These are phyloP conservation scores for Anastatica hierochuntica DNA, from an alignment of 345 rosid species.

Conservation along the genomic window DNA sequence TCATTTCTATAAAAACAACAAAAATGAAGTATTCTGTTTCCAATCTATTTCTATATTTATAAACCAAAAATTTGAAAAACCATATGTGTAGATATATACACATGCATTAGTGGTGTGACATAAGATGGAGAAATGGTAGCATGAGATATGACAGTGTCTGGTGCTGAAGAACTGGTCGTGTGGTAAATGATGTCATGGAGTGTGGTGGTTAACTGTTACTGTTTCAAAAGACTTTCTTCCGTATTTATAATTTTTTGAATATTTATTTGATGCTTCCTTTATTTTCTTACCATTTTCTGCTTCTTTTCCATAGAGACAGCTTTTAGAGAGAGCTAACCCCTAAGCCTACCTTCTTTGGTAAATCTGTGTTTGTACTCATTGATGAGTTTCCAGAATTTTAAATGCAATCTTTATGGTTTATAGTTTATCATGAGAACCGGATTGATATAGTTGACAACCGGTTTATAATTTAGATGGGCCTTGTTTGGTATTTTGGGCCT, in stretches of 20 bases:
- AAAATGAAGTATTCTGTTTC: neutral
- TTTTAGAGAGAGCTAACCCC: neutral
- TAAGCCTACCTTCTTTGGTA: conserved; percentile 1
- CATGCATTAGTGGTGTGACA: no score
- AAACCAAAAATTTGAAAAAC: no score
- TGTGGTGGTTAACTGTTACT: conserved; percentile 30
- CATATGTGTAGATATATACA: no score
- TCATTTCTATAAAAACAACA: no score
- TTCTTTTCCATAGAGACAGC: conserved; percentile 19
- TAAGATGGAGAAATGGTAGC: neutral
- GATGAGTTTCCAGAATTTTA: neutral
- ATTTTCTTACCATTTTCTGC: conserved; percentile 8
- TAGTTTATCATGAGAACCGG: no score
- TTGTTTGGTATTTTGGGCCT: no score
- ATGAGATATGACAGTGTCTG: conserved; percentile 2
- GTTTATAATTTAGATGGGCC: no score
- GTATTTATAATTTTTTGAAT: no score
- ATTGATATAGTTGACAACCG: no score
- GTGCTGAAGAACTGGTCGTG: conserved; percentile 19
- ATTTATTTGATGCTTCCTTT: conserved; percentile 21
- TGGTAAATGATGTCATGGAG: conserved; percentile 27
- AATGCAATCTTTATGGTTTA: no score
- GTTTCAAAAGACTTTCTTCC: neutral
- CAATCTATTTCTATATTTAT: neutral
- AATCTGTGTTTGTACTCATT: conserved; percentile 10